A percentile compares a stretch with the other conserved stretches of the same genome.
These are phyloP conservation scores for Albugo candida DNA, from an alignment of 352 stramenopile genomes.

Conservation along the genomic window DNA sequence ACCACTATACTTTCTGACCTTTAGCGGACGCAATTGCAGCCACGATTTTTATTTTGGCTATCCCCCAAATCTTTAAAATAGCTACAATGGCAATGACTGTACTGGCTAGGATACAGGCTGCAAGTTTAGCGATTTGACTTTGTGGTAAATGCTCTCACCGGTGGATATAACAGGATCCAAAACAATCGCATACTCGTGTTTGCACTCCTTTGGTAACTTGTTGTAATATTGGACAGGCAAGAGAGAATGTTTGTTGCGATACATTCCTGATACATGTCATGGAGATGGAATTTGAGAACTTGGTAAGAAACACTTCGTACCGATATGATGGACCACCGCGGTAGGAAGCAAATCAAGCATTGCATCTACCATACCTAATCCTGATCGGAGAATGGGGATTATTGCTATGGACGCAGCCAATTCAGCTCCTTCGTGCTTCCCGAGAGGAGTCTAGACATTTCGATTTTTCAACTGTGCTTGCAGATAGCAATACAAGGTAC, in stretches of 20 bases:
- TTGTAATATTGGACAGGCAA: slow-evolving; percentile 99
- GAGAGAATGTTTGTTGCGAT: slow-evolving; percentile 79
- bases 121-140: not conserved
- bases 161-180: slow-evolving; percentile 95
- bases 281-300: not conserved
- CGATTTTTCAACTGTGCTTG: not conserved
- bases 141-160: slow-evolving; percentile 12
- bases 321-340: slow-evolving; percentile 93
- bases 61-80: slow-evolving; percentile 92
- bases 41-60: slow-evolving; percentile 86
- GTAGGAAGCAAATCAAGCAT: slow-evolving; percentile 95
- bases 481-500: slow-evolving; percentile 9
- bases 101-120: slow-evolving; percentile 20
- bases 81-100: slow-evolving; percentile 89
- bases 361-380: slow-evolving; percentile 83
- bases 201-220: slow-evolving; percentile 89
- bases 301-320: slow-evolving; percentile 37
- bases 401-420: slow-evolving; percentile 83
- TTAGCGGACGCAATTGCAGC: slow-evolving; percentile 85
- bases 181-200: slow-evolving; percentile 86
- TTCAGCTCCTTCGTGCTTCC: slow-evolving; percentile 63
- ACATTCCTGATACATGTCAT: slow-evolving; percentile 32
- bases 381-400: slow-evolving; percentile 91
- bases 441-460: slow-evolving; percentile 34
- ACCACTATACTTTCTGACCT: slow-evolving; percentile 17